A percentile compares a stretch with the other conserved stretches of the same genome.
Conservation (phyloP, 306 rosid species). For the Hippophae gyantsensis region DNA sequence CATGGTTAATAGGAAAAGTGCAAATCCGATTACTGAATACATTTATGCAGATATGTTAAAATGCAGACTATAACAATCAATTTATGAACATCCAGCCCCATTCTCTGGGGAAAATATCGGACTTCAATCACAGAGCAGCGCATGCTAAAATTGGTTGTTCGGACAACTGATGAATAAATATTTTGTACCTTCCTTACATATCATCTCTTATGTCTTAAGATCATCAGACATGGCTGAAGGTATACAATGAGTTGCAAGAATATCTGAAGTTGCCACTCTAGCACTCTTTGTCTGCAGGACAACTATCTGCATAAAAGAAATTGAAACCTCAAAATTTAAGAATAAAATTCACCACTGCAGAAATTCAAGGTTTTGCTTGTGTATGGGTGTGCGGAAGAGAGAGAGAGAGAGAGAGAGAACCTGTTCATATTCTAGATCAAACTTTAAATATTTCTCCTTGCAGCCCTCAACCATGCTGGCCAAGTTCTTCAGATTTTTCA, state of each 20-base stretch:
- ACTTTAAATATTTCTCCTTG: conserved; percentile 53
- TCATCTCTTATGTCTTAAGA: conserved; percentile 26
- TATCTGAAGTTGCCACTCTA: conserved; percentile 53
- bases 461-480: conserved; percentile 69
- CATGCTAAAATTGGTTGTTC: not conserved
- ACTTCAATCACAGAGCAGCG: not conserved
- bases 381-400: not conserved
- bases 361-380: not conserved
- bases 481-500: conserved; percentile 58
- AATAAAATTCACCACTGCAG: not conserved
- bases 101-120: not conserved
- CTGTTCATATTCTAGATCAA: conserved; percentile 68
- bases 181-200: conserved; percentile 8
- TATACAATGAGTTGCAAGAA: conserved; percentile 59
- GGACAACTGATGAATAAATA: not conserved
- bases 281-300: conserved; percentile 48
- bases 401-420: conserved; percentile 18
- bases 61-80: not conserved
- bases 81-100: not conserved
- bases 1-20: not conserved
- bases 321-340: conserved; percentile 8
- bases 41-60: not conserved
- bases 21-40: not conserved
- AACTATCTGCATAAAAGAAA: conserved; percentile 35
- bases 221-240: conserved; percentile 67